Evolutionary conservation across 768 basidiomycete genomes (phyloP).

Genomic region (Mrakia blollopis): DNA sequence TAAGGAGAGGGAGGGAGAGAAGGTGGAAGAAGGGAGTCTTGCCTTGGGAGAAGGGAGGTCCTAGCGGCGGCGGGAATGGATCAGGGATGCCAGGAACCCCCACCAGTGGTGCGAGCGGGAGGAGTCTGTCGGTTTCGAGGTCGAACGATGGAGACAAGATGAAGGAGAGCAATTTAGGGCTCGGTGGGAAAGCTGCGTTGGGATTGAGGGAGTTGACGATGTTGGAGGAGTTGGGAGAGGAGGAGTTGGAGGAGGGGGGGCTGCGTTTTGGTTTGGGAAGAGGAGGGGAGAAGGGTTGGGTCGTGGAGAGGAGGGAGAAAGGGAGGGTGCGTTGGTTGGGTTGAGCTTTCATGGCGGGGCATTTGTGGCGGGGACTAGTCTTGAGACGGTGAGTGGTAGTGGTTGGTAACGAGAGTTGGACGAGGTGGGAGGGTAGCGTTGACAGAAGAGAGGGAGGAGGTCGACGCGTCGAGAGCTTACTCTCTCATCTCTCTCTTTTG

Average conservation of each 20-base stretch:
- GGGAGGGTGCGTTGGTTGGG: slow-evolving; percentile 1
- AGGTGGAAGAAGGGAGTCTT: slow-evolving; percentile 19
- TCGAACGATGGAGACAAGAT: not conserved
- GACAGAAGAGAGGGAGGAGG: too few species aligned
- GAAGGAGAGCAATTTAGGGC: too few species aligned
- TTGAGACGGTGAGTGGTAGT: not conserved
- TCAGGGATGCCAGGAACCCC: not conserved
- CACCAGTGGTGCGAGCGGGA: too few species aligned
- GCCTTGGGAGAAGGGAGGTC: slow-evolving; percentile 7
- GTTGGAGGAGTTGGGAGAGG: not conserved
- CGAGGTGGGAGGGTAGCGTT: too few species aligned
- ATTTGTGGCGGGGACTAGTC: not conserved
- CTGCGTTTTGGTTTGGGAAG: slow-evolving; percentile 17
- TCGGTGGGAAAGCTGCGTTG: not conserved
- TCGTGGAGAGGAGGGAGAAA: not conserved
- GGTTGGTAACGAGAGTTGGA: too few species aligned
- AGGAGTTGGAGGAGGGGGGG: not conserved
- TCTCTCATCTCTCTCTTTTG: too few species aligned
- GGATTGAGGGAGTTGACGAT: not conserved
- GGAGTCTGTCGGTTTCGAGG: too few species aligned
- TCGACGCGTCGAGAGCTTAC: too few species aligned
- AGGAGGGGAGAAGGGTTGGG: not conserved
- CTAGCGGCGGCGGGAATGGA: not conserved
- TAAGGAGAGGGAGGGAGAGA: not conserved
- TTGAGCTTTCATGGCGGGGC: slow-evolving; percentile 15